Base-by-base conservation (phyloP, 1,284 basidiomycete species). In the Meira miltonrushii region DNA sequence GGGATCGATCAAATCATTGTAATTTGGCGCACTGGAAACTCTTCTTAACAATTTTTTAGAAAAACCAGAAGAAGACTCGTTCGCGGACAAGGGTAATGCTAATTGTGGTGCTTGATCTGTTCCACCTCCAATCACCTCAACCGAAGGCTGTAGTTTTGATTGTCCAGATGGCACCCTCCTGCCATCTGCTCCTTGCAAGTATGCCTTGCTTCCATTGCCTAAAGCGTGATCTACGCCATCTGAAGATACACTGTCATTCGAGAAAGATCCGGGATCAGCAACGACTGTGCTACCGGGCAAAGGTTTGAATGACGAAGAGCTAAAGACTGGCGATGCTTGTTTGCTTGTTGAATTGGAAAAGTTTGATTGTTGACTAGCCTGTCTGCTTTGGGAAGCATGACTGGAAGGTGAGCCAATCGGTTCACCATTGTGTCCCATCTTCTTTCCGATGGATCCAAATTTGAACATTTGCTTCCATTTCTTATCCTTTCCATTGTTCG, bases 1-100 rank as follows among this genome's bases (percentile, higher is more conserved):
- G 28, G 56, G 66, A 25, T 71, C 68, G 50, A 83, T 82, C 78
- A 94, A 92, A 44, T 88, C 88, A 79, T 97, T 98, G 50, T 92
- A 88, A 78, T 97, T 97, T 1, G 94, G 94, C 1, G 93, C 93
- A 21, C 92, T 95, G 1, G 93, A 92, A 47, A 97, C 94, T 41
- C 94, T 86, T 53, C 94, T 87, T 41, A 98, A 86, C 79, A 95
- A 92, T 33, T 91, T 86, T 52, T 87, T 84, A 8, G 89, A 88
- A 1, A 62, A 62, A n/a, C 46, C 56, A 17, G 44, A 33, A 66
- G 37, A 15, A 21, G 39, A 47, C n/a, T 49, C 44, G 15, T 40
- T 58, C 10, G 19, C 9, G 19, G 56, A n/a, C 15, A 41, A 15
- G 5, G 56, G 44, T 8, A 54, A 41, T 2, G 56, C 51, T 13